Base-by-base conservation (phyloP, 305 asterid species). In the Lippia alba region DNA sequence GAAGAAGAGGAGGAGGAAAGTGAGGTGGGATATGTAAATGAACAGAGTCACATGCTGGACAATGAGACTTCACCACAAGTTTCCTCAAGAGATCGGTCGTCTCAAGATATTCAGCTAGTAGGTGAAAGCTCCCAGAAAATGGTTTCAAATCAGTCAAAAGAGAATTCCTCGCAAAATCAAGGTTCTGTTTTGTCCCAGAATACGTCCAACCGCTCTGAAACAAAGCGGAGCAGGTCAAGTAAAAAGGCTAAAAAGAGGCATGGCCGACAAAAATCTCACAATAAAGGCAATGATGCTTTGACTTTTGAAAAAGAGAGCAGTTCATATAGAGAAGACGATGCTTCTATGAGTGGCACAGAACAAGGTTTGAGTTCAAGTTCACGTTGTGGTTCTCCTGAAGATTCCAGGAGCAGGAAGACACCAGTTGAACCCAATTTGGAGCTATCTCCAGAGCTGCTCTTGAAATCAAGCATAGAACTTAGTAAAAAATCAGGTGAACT, bases 191-290 rank as follows among this genome's bases (percentile, higher is more conserved):
- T 78, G 66, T 85, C 94, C 57, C 94, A 85, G 63, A 81, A 74
- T 76, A 74, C 82, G 48, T 76, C 89, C 41, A 78, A 79, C 82
- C 84, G 85, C 84, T 82, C 95, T 45, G 99, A 95, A 71, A 84
- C 80, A 66, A 90, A 90, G 86, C 79, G 88, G 71, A 95, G 97
- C 83, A 87, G 97, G 80, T 92, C 98, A 10, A 89, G 94, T 78
- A 95, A 95, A 85, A 92, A 95, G 82, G 96, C 96, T 55, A 95
- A 91, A 85, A 89, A 87, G 84, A 91, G 96, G 85, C 96, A 87
- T 71, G 92, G 93, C 8, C 93, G 94, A 67, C 97, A 89, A 72
- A 95, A 92, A 80, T 81, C 96, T 67, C 94, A 81, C 74, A 89
- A 85, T 72, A 95, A 92, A 89, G 81, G 79, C 8, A 97, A 92